phyloP scores from a whole-genome alignment of 768 basidiomycete genomes.

The Pulveroboletus ravenelii region DNA sequence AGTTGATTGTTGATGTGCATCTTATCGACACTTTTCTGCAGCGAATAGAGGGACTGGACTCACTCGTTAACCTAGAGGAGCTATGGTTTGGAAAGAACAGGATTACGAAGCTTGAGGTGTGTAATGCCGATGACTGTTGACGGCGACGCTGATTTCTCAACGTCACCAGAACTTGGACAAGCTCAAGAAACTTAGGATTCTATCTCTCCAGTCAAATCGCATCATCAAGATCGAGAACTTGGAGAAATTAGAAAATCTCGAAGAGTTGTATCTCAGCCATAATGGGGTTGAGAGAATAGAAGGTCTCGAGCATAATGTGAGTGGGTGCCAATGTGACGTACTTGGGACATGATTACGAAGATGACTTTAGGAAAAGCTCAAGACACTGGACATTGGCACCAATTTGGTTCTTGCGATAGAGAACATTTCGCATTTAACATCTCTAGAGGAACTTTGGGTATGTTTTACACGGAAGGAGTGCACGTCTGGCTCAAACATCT shows the following conservation, averaged over 20 bases:
- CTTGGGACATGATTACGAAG: neutral
- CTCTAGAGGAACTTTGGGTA: conserved; percentile 95
- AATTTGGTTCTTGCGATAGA: conserved; percentile 81
- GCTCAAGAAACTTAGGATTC: conserved; percentile 71
- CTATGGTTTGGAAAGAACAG: conserved; percentile 99
- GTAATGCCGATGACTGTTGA: neutral
- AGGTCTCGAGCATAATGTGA: conserved; percentile 80
- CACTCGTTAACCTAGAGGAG: conserved; percentile 79
- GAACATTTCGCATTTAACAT: conserved; percentile 69
- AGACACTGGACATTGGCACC: conserved; percentile 81
- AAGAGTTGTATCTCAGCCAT: conserved; percentile 91
- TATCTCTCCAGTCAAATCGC: conserved; percentile 92
- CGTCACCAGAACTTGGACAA: conserved; percentile 56
- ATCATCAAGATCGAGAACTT: conserved; percentile 84
- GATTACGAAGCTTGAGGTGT: conserved; percentile 79
- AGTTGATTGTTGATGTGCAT: neutral
- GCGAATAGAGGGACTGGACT: conserved; percentile 85
- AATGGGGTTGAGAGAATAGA: conserved; percentile 84
- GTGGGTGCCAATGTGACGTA: conserved; percentile 17
- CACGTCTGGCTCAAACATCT: neutral
- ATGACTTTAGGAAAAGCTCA: conserved; percentile 51
- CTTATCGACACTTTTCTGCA: conserved; percentile 28
- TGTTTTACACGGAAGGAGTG: neutral
- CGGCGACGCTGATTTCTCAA: neutral
- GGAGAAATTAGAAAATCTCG: conserved; percentile 64